Base-by-base conservation (phyloP, 2,329 filamentous ascomycete species). In the Aureobasidium sp. region DNA sequence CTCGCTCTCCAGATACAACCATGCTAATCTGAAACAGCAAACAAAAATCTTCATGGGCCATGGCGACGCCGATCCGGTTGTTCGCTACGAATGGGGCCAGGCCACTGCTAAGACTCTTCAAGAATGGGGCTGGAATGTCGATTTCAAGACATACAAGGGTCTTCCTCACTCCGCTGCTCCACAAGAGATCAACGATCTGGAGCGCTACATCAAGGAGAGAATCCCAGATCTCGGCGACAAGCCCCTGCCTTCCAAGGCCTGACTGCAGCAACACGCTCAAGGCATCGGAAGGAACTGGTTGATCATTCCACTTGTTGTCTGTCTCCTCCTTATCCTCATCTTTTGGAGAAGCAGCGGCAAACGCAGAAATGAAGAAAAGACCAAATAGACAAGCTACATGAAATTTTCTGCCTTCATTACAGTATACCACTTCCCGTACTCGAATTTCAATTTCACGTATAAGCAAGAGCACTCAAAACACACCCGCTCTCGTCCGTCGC, bases 11-110 rank as follows among this genome's bases (percentile, higher is more conserved):
- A 20, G 1, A 9, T 41, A 3, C 36, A 41, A 27, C n/a, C 22
- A 25, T 37, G 51, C 51, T 55, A 8, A 55, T 41, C 25, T 55
- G 15, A 55, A 31, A 42, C 37, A 87, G 74, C 80, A 88, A 44
- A 96, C 91, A 1, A 89, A 89, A 1, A 86, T 97, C 65, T 90
- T 94, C 75, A 88, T 97, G 86, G 91, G 84, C 14, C 94, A 97
- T 69, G 94, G 94, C n/a, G 83, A 87, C 64, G 77, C 76, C 0
- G 93, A 99, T 73, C 81, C 81, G 15, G 78, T 96, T 3, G 89
- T 97, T 9, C 82, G 80, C 67, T 82, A 86, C 47, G 77, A 82
- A 62, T 87, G 89, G 74, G 93, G 90, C 15, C 76, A 84, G 72
- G 73, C 80, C 74, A 91, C 89, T 27, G 84, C 82, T 3, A 81